These are phyloP conservation scores for Aspergillus pseudoviridinutans DNA, from an alignment of 2,329 filamentous ascomycete species.

Conservation along the genomic window DNA sequence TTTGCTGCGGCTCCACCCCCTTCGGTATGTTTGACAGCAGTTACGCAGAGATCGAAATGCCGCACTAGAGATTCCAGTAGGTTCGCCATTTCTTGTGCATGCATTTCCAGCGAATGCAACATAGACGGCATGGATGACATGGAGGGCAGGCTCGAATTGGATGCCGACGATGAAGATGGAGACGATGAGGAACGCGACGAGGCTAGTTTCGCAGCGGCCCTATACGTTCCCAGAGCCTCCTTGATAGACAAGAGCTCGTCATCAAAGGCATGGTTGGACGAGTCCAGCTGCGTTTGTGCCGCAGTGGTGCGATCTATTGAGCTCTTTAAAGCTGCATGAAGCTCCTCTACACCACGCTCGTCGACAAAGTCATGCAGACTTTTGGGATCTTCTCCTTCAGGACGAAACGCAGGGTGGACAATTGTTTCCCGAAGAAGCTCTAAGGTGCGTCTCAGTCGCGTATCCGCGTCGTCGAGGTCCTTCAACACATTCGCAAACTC, in stretches of 20 bases:
- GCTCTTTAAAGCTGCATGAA: constrained; percentile 53
- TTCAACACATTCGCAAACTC: constrained; percentile 49
- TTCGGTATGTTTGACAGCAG: constrained; percentile 85
- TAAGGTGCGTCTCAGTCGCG: constrained; percentile 54
- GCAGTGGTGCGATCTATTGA: constrained; percentile 59
- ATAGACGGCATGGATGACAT: constrained; percentile 48
- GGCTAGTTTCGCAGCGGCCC: constrained; percentile 34
- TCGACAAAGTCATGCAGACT: constrained; percentile 65
- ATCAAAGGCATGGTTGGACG: constrained; percentile 64
- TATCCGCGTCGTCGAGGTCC: constrained; percentile 57
- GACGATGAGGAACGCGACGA: constrained; percentile 35
- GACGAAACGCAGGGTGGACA: constrained; percentile 55
- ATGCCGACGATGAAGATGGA: constrained; percentile 30
- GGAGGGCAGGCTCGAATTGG: constrained; percentile 31
- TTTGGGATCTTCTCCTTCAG: constrained; percentile 46
- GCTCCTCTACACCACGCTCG: constrained; percentile 55
- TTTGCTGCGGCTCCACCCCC: constrained; percentile 67
- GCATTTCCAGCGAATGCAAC: constrained; percentile 62
- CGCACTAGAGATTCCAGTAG: constrained; percentile 74
- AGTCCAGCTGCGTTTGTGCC: constrained; percentile 55
- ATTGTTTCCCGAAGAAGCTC: constrained; percentile 53
- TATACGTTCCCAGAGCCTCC: constrained; percentile 49
- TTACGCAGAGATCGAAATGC: constrained; percentile 92
- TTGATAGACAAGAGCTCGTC: constrained; percentile 65
- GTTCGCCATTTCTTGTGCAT: constrained; percentile 78